phyloP scores from a whole-genome alignment of 306 rosid genomes.

The Acacia crassicarpa region DNA sequence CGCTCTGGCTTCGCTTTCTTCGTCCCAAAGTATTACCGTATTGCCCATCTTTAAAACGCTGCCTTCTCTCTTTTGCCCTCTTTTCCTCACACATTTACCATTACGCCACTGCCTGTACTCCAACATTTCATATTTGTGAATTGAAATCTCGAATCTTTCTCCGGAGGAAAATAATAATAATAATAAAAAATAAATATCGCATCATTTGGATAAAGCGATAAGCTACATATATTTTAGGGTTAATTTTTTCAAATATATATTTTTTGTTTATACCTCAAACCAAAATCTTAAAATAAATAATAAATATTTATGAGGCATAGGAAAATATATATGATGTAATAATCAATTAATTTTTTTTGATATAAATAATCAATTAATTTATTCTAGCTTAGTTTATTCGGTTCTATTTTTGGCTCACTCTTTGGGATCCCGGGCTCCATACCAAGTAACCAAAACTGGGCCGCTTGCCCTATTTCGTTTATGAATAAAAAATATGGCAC shows the following conservation, averaged over 20 bases:
- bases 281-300: background rate
- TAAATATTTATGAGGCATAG: too few species aligned
- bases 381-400: too few species aligned
- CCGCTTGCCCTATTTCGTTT: constrained; percentile 12
- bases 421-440: background rate
- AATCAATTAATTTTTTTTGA: background rate
- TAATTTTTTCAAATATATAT: background rate
- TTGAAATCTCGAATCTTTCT: background rate
- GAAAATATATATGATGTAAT: too few species aligned
- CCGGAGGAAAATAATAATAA: too few species aligned
- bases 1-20: constrained; percentile 17
- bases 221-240: background rate
- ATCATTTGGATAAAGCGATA: background rate
- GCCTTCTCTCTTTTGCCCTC: background rate
- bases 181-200: too few species aligned
- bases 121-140: background rate
- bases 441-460: background rate
- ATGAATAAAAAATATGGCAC: background rate
- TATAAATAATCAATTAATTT: background rate
- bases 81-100: background rate
- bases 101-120: constrained; percentile 20
- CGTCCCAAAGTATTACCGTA: background rate
- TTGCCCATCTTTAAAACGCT: background rate
- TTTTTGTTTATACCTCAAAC: too few species aligned
- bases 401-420: background rate